Base-by-base conservation (phyloP, 192 early-diverging fungal species). In the Coemansia sp. region DNA sequence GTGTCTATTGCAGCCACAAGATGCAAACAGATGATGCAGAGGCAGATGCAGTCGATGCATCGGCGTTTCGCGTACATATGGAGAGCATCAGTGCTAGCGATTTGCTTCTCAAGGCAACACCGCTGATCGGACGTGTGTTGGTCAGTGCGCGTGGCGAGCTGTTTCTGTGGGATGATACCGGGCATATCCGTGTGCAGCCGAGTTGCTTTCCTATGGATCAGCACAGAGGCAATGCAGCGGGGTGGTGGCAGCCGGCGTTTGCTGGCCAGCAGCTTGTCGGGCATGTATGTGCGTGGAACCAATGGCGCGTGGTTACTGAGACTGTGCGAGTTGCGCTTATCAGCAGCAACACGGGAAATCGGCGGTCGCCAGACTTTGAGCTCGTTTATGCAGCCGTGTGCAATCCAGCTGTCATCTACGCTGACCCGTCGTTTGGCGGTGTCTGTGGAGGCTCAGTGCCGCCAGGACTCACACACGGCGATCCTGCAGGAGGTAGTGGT, bases 151-250 rank as follows among this genome's bases (percentile, higher is more conserved):
- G 70, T 9, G 70, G 70, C 9, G 34, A 33, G 24, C n/a, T 72
- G 14, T 72, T 47, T n/a, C 49, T 72, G 8, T 53, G 46, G 13
- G 70, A 72, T 35, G 28, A 35, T n/a, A 66, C 70, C 9, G 70
- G 53, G 6, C 39, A 51, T 42, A 15, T 68, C 3, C 46, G 47
- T 13, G 49, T 67, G 10, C 55, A 56, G 29, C 55, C 55, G 4
- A 25, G 36, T 14, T 18, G 32, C 29, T 19, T 43, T 14, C 34
- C 46, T 6, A 13, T 10, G 18, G 19, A 13, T 0, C 8, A 9
- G 8, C 27, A 13, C 13, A 4, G 5, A 29, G 5, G 23, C 44
- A 24, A 24, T 17, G 18, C 15, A 17, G n/a, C 22, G 11, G 30
- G 24, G 30, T 26, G 18, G 20, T 28, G 28, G 9, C 33, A 36